phyloP scores from a whole-genome alignment of 352 stramenopile genomes.

The Pythium aristosporum region DNA sequence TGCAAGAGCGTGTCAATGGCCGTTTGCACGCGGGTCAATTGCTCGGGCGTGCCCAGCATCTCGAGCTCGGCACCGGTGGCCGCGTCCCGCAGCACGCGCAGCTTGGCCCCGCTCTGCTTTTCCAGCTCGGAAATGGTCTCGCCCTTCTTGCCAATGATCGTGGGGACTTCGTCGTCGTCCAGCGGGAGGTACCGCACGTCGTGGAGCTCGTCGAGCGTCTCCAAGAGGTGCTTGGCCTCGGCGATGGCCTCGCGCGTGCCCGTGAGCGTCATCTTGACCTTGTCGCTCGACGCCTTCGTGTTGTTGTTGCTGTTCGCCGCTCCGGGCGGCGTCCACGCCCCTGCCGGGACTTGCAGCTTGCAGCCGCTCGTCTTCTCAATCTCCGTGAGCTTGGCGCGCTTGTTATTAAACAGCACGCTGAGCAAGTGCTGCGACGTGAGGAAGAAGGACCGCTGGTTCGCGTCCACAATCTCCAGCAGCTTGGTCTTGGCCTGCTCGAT shows the following conservation, averaged over 20 bases:
- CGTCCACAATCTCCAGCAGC: conserved; percentile 69
- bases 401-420: conserved; percentile 60
- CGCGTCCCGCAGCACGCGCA: conserved; percentile 52
- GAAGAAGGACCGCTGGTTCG: conserved; percentile 73
- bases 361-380: conserved; percentile 59
- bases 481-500: conserved; percentile 45
- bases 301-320: background rate
- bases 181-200: conserved; percentile 67
- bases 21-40: conserved; percentile 48
- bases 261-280: conserved; percentile 68
- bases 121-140: conserved; percentile 74
- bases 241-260: conserved; percentile 59
- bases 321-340: conserved; percentile 7
- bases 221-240: conserved; percentile 56
- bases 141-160: conserved; percentile 77
- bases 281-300: conserved; percentile 34
- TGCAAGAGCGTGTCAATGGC: conserved; percentile 65
- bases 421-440: conserved; percentile 62
- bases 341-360: conserved; percentile 56
- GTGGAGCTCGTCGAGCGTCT: conserved; percentile 59
- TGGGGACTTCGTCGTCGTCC: conserved; percentile 74
- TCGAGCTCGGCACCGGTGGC: conserved; percentile 52
- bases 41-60: conserved; percentile 71
- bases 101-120: conserved; percentile 54
- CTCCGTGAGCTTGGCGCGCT: conserved; percentile 73